Evolutionary conservation across 441 rosid species (phyloP).

Genomic region (Isatis lusitanica): DNA sequence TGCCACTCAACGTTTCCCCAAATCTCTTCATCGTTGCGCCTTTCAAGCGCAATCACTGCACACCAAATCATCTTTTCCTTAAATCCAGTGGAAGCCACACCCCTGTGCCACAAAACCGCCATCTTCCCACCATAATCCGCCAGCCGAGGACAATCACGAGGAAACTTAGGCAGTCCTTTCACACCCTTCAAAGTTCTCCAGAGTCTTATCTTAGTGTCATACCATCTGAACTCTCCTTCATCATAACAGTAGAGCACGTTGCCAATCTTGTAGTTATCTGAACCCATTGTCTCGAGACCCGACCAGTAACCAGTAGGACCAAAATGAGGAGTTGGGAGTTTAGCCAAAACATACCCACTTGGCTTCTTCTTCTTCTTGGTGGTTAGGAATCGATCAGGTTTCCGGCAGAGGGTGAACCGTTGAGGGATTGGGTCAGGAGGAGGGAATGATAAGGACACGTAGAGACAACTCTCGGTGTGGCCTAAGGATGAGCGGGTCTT

Average conservation of each 20-base stretch:
- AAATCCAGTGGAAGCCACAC: background rate
- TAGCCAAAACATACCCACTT: background rate
- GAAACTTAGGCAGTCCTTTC: background rate
- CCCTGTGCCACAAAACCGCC: slow-evolving; percentile 4
- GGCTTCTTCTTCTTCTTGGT: background rate
- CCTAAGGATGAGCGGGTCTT: background rate
- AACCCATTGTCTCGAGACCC: no score
- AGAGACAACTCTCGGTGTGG: slow-evolving; percentile 2
- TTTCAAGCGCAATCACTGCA: slow-evolving; percentile 12
- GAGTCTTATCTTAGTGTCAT: background rate
- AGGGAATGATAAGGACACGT: background rate
- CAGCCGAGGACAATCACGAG: background rate
- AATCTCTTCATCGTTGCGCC: background rate
- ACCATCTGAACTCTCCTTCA: background rate
- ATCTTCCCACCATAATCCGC: slow-evolving; percentile 8
- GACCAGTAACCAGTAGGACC: no score
- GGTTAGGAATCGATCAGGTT: background rate
- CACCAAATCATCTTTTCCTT: background rate
- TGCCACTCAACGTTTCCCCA: slow-evolving; percentile 13
- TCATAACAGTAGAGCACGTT: background rate
- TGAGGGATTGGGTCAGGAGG: background rate
- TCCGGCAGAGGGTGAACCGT: slow-evolving; percentile 24
- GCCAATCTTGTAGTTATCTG: background rate
- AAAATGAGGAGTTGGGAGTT: background rate
- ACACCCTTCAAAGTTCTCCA: background rate